Percentiles rank a stretch among this genome's conserved stretches.
These are phyloP conservation scores for Fragilariopsis cylindrus DNA, from an alignment of 108 stramenopile species.

Conservation along the genomic window DNA sequence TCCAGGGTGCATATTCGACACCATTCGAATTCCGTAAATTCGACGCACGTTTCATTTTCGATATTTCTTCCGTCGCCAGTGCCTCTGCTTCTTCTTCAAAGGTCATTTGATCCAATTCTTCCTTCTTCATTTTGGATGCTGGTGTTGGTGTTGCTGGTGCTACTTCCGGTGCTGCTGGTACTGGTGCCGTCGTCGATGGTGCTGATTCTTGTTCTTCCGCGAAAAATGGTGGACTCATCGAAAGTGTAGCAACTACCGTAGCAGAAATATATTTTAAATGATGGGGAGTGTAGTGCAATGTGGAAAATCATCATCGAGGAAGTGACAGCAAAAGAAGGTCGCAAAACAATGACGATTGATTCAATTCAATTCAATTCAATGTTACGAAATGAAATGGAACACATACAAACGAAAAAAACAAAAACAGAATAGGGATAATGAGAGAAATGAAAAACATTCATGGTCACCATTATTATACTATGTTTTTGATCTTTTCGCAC, in stretches of 20 bases:
- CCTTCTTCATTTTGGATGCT: not conserved
- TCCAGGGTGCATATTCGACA: constrained; percentile 91
- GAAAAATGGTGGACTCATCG: constrained; percentile 23
- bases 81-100: constrained; percentile 76
- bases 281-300: too few species aligned
- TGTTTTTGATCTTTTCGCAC: not conserved
- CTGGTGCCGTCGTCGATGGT: not conserved
- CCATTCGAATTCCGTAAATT: constrained; percentile 76
- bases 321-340: not conserved
- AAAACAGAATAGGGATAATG: not conserved
- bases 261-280: not conserved
- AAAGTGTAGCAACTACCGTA: not conserved
- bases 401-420: not conserved
- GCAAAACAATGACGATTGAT: not conserved
- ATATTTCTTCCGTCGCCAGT: constrained; percentile 58
- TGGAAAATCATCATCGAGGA: not conserved
- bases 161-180: not conserved
- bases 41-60: constrained; percentile 64
- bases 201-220: not conserved
- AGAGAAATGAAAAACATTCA: not conserved
- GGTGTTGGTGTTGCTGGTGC: not conserved
- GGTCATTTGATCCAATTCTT: constrained; percentile 23
- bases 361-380: too few species aligned
- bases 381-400: not conserved
- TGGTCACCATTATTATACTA: too few species aligned